phyloP scores from a whole-genome alignment of 2,329 filamentous ascomycete species.

The Ceratocystis lukuohia region DNA sequence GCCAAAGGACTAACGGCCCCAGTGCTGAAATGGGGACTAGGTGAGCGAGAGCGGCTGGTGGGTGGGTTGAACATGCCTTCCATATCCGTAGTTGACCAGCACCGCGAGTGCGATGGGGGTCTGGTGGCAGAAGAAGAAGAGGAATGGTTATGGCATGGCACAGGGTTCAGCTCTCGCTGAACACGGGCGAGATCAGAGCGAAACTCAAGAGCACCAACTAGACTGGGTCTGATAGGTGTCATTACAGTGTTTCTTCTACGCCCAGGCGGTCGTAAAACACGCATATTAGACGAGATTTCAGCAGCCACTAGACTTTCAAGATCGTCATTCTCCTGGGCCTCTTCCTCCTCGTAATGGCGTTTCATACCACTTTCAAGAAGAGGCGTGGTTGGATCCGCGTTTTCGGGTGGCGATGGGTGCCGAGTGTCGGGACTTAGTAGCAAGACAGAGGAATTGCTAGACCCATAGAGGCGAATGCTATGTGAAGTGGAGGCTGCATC shows the following conservation, averaged over 20 bases:
- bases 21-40: neutral
- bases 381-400: conserved; percentile 12
- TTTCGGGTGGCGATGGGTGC: conserved; percentile 12
- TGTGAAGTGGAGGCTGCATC: conserved; percentile 29
- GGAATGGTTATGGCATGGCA: conserved; percentile 19
- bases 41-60: conserved; percentile 7
- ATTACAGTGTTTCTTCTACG: conserved; percentile 52
- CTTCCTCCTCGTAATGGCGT: conserved; percentile 25
- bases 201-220: conserved; percentile 89
- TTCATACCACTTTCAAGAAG: conserved; percentile 33
- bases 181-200: conserved; percentile 79
- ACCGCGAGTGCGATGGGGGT: conserved; percentile 7
- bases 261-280: conserved; percentile 56
- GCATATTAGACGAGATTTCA: conserved; percentile 88
- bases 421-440: neutral
- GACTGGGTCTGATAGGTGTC: conserved; percentile 78
- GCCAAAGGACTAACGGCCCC: neutral
- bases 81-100: conserved; percentile 15
- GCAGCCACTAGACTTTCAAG: conserved; percentile 56
- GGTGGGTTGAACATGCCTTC: conserved; percentile 12
- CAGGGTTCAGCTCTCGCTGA: conserved; percentile 38
- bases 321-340: conserved; percentile 34
- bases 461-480: conserved; percentile 14
- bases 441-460: neutral
- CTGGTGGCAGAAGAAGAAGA: conserved; percentile 18